Evolutionary conservation across 2,329 filamentous ascomycete species (phyloP).

Genomic region (Chaetomiaceae sp.): DNA sequence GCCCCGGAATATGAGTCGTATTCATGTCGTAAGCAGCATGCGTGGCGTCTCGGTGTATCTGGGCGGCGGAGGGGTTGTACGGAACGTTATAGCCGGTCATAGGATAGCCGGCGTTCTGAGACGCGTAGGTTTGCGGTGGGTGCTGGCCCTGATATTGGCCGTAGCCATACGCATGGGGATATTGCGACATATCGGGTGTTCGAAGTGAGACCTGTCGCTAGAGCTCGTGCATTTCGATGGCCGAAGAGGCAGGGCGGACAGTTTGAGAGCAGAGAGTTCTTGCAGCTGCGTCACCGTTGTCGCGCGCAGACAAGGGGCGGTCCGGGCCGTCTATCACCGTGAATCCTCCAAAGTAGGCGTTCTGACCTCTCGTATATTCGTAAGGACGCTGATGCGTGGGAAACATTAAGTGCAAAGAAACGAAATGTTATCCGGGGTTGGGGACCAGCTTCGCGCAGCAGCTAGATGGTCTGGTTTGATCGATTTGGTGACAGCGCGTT

Average conservation of each 20-base stretch:
- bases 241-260: neutral
- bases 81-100: conserved; percentile 14
- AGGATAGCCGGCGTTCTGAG: conserved; percentile 22
- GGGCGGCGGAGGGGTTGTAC: conserved; percentile 16
- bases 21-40: conserved; percentile 39
- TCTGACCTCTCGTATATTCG: too few species aligned
- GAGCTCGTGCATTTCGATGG: conserved; percentile 10
- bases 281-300: too few species aligned
- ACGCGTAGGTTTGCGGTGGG: conserved; percentile 25
- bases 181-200: conserved; percentile 36
- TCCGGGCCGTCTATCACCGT: neutral
- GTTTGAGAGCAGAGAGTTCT: too few species aligned
- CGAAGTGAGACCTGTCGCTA: neutral
- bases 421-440: too few species aligned
- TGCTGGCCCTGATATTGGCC: conserved; percentile 30
- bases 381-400: too few species aligned
- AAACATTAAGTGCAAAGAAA: too few species aligned
- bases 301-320: neutral
- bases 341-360: neutral
- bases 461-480: neutral
- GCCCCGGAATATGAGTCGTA: conserved; percentile 36
- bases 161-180: conserved; percentile 35
- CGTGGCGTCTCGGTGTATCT: conserved; percentile 20
- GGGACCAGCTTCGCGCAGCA: too few species aligned
- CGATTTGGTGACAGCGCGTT: conserved; percentile 3